Evolutionary conservation across 2,329 filamentous ascomycete genomes (phyloP), one percentile per base, ranked within the genome.

Genomic region (Metarhizium anisopliae): DNA sequence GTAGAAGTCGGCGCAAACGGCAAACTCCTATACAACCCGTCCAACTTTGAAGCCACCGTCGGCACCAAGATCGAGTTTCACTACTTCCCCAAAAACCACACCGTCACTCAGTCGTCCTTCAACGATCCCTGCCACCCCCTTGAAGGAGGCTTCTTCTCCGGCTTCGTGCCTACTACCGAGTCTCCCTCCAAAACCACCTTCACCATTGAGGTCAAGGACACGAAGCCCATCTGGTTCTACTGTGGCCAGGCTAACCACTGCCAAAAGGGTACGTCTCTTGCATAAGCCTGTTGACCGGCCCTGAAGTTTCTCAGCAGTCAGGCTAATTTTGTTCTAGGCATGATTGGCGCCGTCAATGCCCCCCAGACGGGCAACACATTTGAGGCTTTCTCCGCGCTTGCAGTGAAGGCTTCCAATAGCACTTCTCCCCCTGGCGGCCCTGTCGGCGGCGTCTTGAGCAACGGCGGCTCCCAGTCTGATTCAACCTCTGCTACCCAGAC

Each of bases 191-290:
- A 55, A 8, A 55, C 62, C 29, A 60, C 60, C 14, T 66, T 64
- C 54, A 59, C 59, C 16, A 47, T 60, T 36, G 55, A 51, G 2
- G 57, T 61, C 11, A 29, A 50, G 25, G 72, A 79, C 62, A 74
- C 71, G 2, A 79, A 76, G 52, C 81, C 82, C 2, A 76, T 84
- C 57, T 85, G 83, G 81, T 77, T 79, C 63, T 85, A 83, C 73
- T 85, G 82, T 67, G 56, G 56, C 5, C 59, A 61, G 51, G 77
- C 77, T 6, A 79, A 83, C 59, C 83, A 86, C 70, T 86, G 82
- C 64, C 78, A 84, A 60, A 68, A 64, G 25, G 79, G 80, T 56
- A 82, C 83, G 77, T 76, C 80, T 53, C 77, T 76, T 55, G 78
- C 78, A 38, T 38, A 20, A 14, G 38, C 4, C 38, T 14, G 38